Conservation (phyloP, 129 eudicot species). For the Flaveria robusta region DNA sequence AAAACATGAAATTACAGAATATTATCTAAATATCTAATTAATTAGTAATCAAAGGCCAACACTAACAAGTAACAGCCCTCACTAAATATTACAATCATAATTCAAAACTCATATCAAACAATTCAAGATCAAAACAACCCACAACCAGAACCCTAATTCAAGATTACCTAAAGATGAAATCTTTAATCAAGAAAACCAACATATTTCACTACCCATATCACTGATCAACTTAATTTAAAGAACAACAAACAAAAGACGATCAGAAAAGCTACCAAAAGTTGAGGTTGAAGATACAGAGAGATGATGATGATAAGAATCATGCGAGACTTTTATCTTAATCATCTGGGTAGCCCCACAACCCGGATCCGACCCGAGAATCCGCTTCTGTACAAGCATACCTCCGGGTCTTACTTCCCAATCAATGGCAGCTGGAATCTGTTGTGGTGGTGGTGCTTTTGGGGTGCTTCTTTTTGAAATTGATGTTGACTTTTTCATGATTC, state of each 20-base stretch:
- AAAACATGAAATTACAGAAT: neutral
- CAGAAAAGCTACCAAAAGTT: constrained; percentile 51
- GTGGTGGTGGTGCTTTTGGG: constrained; percentile 27
- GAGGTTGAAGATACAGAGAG: constrained; percentile 46
- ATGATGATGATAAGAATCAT: constrained; percentile 47
- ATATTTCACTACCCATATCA: constrained; percentile 3
- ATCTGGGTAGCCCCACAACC: constrained; percentile 36
- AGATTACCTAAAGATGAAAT: constrained; percentile 22
- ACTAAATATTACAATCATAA: constrained; percentile 18
- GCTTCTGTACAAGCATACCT: constrained; percentile 63
- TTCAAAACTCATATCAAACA: neutral
- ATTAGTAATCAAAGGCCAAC: constrained; percentile 18
- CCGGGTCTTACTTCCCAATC: constrained; percentile 72
- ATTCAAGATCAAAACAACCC: constrained; percentile 17
- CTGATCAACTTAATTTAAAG: neutral
- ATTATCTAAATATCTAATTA: neutral
- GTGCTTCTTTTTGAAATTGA: constrained; percentile 28
- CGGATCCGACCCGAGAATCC: constrained; percentile 37
- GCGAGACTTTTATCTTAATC: constrained; percentile 63
- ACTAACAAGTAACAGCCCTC: neutral
- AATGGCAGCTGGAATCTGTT: constrained; percentile 23
- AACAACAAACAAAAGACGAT: neutral
- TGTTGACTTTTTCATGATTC: constrained; percentile 40
- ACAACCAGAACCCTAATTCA: constrained; percentile 11
- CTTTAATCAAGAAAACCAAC: neutral